phyloP scores from a whole-genome alignment of 805 yeast species.

The Lachancea quebecensis region DNA sequence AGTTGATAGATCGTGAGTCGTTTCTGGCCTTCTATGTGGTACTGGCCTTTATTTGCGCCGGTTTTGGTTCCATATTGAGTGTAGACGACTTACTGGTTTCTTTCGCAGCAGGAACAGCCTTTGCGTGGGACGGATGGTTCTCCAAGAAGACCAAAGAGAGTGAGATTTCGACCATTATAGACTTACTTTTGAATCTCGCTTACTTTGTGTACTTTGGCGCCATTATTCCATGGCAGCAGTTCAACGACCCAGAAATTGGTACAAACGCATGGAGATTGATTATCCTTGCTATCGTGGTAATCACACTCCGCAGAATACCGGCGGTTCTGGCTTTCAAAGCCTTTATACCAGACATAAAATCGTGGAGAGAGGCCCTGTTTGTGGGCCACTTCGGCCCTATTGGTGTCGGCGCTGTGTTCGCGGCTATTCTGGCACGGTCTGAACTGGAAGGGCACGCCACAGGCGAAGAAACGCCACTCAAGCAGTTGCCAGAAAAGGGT shows the following conservation, averaged over 20 bases:
- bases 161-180: slow-evolving; percentile 86
- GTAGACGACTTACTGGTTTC: slow-evolving; percentile 84
- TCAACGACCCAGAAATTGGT: slow-evolving; percentile 56
- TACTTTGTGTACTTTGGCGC: slow-evolving; percentile 89
- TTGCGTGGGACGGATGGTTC: slow-evolving; percentile 91
- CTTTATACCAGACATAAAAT: slow-evolving; percentile 75
- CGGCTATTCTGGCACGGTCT: slow-evolving; percentile 69
- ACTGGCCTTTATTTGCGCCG: slow-evolving; percentile 78
- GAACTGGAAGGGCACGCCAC: slow-evolving; percentile 52
- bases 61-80: slow-evolving; percentile 81
- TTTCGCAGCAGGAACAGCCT: slow-evolving; percentile 89
- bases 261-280: slow-evolving; percentile 73
- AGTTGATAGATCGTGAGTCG: slow-evolving; percentile 80
- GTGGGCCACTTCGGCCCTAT: slow-evolving; percentile 96
- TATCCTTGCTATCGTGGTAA: slow-evolving; percentile 63
- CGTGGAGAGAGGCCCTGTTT: slow-evolving; percentile 91
- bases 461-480: slow-evolving; percentile 51
- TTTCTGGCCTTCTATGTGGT: slow-evolving; percentile 80
- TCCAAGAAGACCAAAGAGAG: slow-evolving; percentile 75
- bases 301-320: slow-evolving; percentile 75
- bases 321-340: slow-evolving; percentile 71
- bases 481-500: slow-evolving; percentile 39
- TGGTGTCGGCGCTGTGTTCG: slow-evolving; percentile 90
- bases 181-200: slow-evolving; percentile 71
- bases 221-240: slow-evolving; percentile 80